Evolutionary conservation across 768 basidiomycete species (phyloP), one percentile per base, ranked within the genome.

Genomic region (Artomyces pyxidatus): DNA sequence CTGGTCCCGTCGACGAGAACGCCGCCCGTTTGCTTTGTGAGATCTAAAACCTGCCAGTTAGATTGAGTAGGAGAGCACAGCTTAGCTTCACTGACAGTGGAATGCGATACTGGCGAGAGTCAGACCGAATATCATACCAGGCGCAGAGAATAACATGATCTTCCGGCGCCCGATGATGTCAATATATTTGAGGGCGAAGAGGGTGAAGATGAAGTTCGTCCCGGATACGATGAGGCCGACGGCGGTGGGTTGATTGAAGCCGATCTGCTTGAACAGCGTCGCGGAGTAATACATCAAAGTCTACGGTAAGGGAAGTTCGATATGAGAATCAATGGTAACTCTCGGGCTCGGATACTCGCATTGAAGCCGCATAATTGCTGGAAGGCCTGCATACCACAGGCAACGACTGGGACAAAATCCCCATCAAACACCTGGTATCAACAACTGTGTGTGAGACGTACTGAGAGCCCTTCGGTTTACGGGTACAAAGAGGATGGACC

Each of bases 361-460:
- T 90, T 89, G 71, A 88, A 89, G 2, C 88, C 88, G 52, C 81
- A 89, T 0, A 90, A 71, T 60, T 90, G 88, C 60, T 92, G 88
- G 65, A 81, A 83, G 0, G 83, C 86, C 67, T 90, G 88, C 64
- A 90, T 78, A 38, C 84, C 88, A 59, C 85, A 86, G 9, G 77
- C 83, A 12, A 91, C 72, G 54, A 85, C 84, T 87, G 49, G 42
- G 21, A 30, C 48, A 14, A 37, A 39, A 27, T 51, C 42, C 25
- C 23, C 28, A 6, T 29, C 14, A 27, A 21, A 9, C 2, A 19
- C 4, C 25, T 22, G 0, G n/a, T 16, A 47, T 40, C n/a, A 30
- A 38, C 6, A 21, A 29, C 52, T 9, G 21, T n/a, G n/a, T 37
- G n/a, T 6, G 49, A 38, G 5, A 68, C 76, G 16, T 58, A 85